Conservation (phyloP, 2,329 filamentous ascomycete species). For the Verticillium albo-atrum region DNA sequence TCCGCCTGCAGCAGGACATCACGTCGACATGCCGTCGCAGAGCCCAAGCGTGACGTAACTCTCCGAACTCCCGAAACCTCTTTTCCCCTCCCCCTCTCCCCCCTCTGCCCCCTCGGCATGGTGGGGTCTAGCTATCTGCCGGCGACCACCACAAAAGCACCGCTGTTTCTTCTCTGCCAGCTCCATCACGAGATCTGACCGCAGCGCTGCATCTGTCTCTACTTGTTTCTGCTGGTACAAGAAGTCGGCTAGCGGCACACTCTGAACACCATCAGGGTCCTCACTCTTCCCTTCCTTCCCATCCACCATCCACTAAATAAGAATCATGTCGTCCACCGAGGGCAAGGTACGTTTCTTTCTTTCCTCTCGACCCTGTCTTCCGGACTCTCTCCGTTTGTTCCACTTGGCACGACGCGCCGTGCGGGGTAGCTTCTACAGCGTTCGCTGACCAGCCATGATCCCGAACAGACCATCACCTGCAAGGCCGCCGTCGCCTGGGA, state of each 20-base stretch:
- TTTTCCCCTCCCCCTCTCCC: not conserved
- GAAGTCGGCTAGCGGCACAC: not conserved
- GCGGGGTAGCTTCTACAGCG: constrained; percentile 9
- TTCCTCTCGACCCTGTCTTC: not conserved
- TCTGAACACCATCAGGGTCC: constrained; percentile 11
- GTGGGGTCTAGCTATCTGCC: not conserved
- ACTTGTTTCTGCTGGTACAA: not conserved
- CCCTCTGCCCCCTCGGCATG: not conserved
- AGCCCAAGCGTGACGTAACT: constrained; percentile 2
- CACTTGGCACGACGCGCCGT: not conserved
- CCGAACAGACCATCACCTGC: constrained; percentile 78
- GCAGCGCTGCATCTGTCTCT: not conserved
- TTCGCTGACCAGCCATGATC: not conserved
- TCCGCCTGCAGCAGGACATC: not conserved
- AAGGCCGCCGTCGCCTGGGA: constrained; percentile 98
- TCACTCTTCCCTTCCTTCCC: constrained; percentile 1
- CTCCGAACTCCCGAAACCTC: constrained; percentile 1
- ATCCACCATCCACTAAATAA: constrained; percentile 3
- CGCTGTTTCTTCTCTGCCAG: not conserved
- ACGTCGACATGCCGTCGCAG: not conserved
- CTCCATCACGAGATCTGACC: not conserved
- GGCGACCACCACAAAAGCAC: not conserved
- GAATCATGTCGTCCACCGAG: constrained; percentile 12
- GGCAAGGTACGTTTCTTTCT: constrained; percentile 11
- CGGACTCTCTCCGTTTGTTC: not conserved